Conservation (phyloP, 2,329 filamentous ascomycete species). For the Sodiomyces alkalinus region DNA sequence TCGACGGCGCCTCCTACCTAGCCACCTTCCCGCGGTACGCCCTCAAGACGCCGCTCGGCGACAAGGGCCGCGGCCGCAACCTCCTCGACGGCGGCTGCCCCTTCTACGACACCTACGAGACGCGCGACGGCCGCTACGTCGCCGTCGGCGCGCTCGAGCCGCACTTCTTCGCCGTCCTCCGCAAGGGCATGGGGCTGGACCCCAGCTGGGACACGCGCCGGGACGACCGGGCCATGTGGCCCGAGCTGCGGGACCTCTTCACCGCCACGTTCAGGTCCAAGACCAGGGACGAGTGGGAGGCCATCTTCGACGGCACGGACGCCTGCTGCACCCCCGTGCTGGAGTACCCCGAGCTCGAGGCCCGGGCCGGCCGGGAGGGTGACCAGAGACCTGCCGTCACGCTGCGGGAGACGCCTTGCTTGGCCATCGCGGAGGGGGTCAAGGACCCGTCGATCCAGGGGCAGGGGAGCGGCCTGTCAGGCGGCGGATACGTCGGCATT, state of each 20-base stretch:
- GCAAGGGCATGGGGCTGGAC: constrained; percentile 50
- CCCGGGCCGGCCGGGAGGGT: constrained; percentile 31
- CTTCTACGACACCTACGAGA: constrained; percentile 83
- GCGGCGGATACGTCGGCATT: constrained; percentile 49
- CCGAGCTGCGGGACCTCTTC: constrained; percentile 46
- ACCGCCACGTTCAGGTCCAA: constrained; percentile 49
- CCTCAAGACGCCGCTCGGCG: constrained; percentile 47
- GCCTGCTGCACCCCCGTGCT: constrained; percentile 87
- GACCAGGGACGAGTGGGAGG: constrained; percentile 69
- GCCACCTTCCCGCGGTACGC: constrained; percentile 61
- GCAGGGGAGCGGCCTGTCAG: constrained; percentile 49
- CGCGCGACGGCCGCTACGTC: constrained; percentile 62
- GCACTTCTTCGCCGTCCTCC: constrained; percentile 59
- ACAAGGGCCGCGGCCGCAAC: constrained; percentile 54
- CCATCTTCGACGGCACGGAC: constrained; percentile 75
- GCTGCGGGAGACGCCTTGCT: constrained; percentile 52
- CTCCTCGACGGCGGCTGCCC: constrained; percentile 72
- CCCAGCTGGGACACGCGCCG: constrained; percentile 36
- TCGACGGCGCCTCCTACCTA: constrained; percentile 72
- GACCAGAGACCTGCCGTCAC: constrained; percentile 59
- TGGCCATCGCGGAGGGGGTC: constrained; percentile 39
- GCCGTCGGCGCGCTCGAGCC: constrained; percentile 85
- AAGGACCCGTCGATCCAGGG: constrained; percentile 29
- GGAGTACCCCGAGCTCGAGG: constrained; percentile 55
- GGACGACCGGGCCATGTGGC: constrained; percentile 51